Evolutionary conservation across 495 filamentous ascomycete species (phyloP).

Genomic region (Trichoderma asperelloides): DNA sequence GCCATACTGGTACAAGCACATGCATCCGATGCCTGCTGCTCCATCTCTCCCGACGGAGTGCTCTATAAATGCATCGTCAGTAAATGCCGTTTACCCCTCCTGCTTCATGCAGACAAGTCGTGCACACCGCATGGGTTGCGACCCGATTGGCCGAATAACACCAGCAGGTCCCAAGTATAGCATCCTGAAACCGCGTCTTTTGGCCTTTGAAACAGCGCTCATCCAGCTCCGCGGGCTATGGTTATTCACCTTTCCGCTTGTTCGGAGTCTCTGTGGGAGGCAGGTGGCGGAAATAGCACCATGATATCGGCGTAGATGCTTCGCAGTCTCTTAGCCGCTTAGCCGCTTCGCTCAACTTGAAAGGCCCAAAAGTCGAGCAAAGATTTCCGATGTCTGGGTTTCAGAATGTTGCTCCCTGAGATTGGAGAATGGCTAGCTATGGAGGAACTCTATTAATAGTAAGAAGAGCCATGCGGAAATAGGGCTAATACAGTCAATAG

Average conservation of each 20-base stretch:
- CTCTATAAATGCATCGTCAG: not conserved
- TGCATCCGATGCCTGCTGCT: not conserved
- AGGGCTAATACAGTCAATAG: no score
- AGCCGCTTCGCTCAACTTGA: not conserved
- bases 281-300: not conserved
- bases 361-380: not conserved
- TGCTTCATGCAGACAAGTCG: not conserved
- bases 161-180: not conserved
- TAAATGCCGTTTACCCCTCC: not conserved
- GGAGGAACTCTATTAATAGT: no score
- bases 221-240: not conserved
- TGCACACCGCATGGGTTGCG: not conserved
- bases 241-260: not conserved
- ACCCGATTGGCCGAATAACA: not conserved
- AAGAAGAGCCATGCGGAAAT: no score
- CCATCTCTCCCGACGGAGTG: not conserved
- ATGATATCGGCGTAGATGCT: not conserved
- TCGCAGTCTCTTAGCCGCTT: not conserved
- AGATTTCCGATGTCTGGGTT: not conserved
- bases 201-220: not conserved
- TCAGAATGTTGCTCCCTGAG: not conserved
- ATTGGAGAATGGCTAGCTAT: no score
- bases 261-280: not conserved
- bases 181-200: conserved; percentile 1
- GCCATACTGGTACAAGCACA: not conserved